Evolutionary conservation across 176 grass and related monocot species (phyloP).

Genomic region (Oryza meyeriana): DNA sequence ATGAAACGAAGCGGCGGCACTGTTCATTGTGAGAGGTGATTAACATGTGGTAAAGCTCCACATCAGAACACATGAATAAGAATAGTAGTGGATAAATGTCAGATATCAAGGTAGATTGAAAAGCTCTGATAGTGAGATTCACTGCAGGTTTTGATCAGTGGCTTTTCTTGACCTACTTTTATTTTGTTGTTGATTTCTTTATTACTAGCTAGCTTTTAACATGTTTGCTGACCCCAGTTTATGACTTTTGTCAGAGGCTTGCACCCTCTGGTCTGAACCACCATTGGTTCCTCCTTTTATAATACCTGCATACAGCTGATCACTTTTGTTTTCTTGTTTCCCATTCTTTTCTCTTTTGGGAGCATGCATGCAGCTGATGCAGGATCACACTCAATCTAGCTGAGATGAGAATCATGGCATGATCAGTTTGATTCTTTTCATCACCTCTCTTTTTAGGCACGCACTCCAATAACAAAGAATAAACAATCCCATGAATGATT

Average conservation of each 20-base stretch:
- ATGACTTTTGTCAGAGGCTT: constrained; percentile 47
- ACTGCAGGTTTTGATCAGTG: constrained; percentile 21
- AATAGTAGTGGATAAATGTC: not conserved
- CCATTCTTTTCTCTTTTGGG: constrained; percentile 21
- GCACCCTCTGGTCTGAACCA: constrained; percentile 17
- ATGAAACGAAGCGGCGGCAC: not conserved
- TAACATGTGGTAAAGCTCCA: not conserved
- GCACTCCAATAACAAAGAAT: constrained; percentile 32
- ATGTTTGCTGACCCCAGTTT: constrained; percentile 36
- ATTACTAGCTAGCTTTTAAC: constrained; percentile 36
- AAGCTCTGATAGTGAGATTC: constrained; percentile 31
- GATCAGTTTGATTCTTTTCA: constrained; percentile 15
- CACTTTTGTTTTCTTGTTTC: constrained; percentile 36
- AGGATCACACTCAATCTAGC: constrained; percentile 1
- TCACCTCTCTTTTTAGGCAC: constrained; percentile 30
- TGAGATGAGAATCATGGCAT: constrained; percentile 31
- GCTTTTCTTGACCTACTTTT: constrained; percentile 37
- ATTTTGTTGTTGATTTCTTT: not conserved
- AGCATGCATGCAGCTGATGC: not conserved
- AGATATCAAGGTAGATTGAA: constrained; percentile 47
- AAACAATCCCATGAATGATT: constrained; percentile 28
- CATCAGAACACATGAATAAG: not conserved
- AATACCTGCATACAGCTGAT: constrained; percentile 28
- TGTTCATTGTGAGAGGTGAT: not conserved
- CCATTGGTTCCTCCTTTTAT: constrained; percentile 30